A percentile compares a stretch with the other conserved stretches of the same genome.
Evolutionary conservation across 306 rosid species (phyloP).

Genomic region (Coriaria nepalensis): DNA sequence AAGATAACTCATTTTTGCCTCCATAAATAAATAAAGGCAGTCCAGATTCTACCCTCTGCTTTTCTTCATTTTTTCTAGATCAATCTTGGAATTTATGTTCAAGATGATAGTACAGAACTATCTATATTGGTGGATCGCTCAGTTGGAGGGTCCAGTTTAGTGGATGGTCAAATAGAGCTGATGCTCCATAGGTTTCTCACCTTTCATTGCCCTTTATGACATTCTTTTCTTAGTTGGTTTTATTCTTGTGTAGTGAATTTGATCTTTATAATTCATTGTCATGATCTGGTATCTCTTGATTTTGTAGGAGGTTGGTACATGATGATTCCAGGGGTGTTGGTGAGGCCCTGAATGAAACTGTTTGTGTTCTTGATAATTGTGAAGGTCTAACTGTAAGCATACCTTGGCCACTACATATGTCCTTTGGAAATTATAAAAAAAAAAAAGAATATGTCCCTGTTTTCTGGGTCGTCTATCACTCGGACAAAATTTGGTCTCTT

Average conservation of each 20-base stretch:
- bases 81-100: conserved; percentile 54
- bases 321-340: conserved; percentile 63
- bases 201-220: conserved; percentile 2
- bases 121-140: conserved; percentile 72
- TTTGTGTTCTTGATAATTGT: conserved; percentile 43
- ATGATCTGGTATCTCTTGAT: background rate
- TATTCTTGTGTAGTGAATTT: too few species aligned
- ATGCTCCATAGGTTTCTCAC: conserved; percentile 68
- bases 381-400: conserved; percentile 53
- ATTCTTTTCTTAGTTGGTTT: too few species aligned
- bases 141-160: conserved; percentile 72
- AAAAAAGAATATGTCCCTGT: too few species aligned
- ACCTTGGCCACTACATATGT: conserved; percentile 6
- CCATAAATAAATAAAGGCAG: too few species aligned
- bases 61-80: conserved; percentile 30
- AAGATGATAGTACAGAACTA: conserved; percentile 45
- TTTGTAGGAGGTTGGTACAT: conserved; percentile 45
- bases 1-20: too few species aligned
- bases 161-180: conserved; percentile 67
- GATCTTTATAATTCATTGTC: too few species aligned
- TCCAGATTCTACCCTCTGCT: too few species aligned
- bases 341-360: conserved; percentile 67
- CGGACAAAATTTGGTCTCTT: too few species aligned
- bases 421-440: too few species aligned
- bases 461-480: too few species aligned